Evolutionary conservation across 345 rosid genomes (phyloP).

Genomic region (Fremontodendron californicum): DNA sequence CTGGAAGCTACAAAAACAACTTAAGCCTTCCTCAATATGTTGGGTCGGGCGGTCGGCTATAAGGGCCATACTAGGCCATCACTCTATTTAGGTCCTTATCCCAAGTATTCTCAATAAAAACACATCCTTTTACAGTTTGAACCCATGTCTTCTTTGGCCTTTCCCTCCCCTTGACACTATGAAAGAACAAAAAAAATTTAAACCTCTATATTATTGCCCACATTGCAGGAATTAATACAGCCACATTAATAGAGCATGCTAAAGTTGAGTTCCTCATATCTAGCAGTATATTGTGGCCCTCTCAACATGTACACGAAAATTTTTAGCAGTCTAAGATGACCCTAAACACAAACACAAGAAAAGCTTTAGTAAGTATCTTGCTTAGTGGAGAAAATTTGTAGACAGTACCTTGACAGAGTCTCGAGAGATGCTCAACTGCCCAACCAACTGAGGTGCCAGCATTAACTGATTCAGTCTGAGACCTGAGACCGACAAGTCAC

Average conservation of each 20-base stretch:
- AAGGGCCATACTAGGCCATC: background rate
- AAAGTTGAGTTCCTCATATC: background rate
- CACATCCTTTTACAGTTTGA: background rate
- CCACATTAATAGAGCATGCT: background rate
- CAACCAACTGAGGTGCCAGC: constrained; percentile 88
- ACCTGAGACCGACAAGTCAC: constrained; percentile 82
- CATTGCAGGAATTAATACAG: background rate
- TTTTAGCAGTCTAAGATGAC: background rate
- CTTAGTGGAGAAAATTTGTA: constrained; percentile 7
- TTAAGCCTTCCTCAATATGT: background rate
- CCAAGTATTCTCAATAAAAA: background rate
- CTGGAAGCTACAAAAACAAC: background rate
- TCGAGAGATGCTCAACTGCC: constrained; percentile 70
- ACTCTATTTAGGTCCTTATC: background rate
- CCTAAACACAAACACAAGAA: background rate
- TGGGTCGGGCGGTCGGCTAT: background rate
- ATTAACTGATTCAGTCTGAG: constrained; percentile 88
- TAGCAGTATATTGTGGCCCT: background rate
- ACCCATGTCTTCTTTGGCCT: background rate
- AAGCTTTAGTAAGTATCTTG: background rate
- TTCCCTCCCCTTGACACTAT: background rate
- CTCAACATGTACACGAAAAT: background rate
- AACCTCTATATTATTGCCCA: background rate
- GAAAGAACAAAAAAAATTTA: background rate
- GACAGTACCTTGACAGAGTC: constrained; percentile 65